Conservation (phyloP, 257 asterid species). For the Datura wrightii region DNA sequence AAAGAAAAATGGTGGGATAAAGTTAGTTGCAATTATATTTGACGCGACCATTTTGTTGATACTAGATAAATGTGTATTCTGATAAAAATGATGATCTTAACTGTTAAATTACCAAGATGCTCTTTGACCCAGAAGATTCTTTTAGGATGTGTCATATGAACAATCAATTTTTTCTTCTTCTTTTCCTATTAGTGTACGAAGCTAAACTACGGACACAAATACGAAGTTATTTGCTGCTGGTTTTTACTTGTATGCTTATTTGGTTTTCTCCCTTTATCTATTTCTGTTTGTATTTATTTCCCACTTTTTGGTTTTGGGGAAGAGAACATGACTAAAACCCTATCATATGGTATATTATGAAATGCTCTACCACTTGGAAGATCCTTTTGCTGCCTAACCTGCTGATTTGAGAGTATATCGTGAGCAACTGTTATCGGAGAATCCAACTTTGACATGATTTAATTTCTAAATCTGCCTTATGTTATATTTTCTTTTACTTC, state of each 20-base stretch:
- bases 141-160: neutral
- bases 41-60: neutral
- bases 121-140: neutral
- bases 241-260: neutral
- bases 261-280: neutral
- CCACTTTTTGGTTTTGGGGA: neutral
- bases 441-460: slow-evolving; percentile 8
- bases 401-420: neutral
- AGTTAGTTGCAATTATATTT: neutral
- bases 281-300: neutral
- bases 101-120: neutral
- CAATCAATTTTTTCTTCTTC: neutral
- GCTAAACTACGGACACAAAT: neutral
- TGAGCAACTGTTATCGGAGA: neutral
- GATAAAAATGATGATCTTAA: neutral
- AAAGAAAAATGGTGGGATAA: slow-evolving; percentile 11
- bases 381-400: neutral
- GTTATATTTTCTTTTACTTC: neutral
- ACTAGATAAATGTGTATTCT: neutral
- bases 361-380: neutral
- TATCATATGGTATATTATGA: neutral
- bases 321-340: neutral
- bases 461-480: neutral
- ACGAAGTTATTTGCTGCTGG: neutral
- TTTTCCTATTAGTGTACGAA: neutral